A percentile compares a stretch with the other conserved stretches of the same genome.
phyloP scores from a whole-genome alignment of 805 yeast species.

The Starmerella asiatica region DNA sequence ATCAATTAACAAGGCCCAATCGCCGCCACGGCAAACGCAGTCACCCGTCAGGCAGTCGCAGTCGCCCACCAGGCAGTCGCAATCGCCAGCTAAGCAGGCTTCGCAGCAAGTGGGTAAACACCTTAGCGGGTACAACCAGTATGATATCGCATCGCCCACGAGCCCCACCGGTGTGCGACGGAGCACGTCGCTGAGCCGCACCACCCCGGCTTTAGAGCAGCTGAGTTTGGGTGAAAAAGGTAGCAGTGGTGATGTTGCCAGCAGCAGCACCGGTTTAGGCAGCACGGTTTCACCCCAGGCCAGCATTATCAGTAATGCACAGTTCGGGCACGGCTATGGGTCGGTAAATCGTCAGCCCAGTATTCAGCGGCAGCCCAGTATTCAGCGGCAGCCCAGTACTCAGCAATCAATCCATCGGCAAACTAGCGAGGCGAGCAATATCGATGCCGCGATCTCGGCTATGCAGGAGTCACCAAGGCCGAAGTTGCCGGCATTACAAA shows the following conservation, averaged over 20 bases:
- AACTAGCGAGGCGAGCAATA: conserved; percentile 22
- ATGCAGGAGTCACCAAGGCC: conserved; percentile 9
- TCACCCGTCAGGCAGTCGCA: background rate
- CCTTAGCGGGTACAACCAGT: background rate
- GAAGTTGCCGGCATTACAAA: background rate
- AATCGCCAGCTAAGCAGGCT: background rate
- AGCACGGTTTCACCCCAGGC: background rate
- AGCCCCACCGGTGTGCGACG: too few relatives aligned
- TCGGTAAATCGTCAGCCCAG: background rate
- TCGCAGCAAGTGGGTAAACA: background rate
- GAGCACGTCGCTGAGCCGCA: too few relatives aligned
- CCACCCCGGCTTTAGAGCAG: too few relatives aligned
- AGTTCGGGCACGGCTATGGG: background rate
- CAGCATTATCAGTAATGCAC: background rate
- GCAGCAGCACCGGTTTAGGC: background rate
- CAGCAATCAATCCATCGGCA: background rate
- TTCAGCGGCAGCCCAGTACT: too few relatives aligned
- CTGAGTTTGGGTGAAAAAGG: background rate
- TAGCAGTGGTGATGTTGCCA: background rate
- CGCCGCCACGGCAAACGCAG: too few relatives aligned
- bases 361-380: too few relatives aligned
- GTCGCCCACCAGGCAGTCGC: too few relatives aligned
- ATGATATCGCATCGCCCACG: too few relatives aligned
- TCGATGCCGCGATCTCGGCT: conserved; percentile 30
- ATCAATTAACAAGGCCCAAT: too few relatives aligned